Evolutionary conservation across 768 basidiomycete genomes (phyloP).

Genomic region (Mycena venus): DNA sequence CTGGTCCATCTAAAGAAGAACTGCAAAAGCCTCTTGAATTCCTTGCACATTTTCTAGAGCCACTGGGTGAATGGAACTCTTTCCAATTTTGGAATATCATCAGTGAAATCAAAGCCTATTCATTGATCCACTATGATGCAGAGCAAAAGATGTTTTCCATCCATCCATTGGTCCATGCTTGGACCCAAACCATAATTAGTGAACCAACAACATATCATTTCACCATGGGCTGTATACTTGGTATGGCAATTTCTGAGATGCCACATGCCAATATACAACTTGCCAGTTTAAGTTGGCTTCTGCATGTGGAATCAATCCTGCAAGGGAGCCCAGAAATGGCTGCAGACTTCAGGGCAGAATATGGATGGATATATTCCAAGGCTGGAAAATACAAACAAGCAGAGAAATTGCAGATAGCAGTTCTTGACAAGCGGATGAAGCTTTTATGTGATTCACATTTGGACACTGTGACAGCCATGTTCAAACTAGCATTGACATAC

Average conservation of each 20-base stretch:
- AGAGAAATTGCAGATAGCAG: background rate
- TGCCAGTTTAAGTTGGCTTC: background rate
- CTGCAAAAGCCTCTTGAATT: background rate
- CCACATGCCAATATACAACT: background rate
- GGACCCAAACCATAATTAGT: background rate
- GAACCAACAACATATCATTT: background rate
- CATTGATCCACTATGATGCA: background rate
- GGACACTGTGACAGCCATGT: no score
- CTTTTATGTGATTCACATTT: no score
- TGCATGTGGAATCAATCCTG: background rate
- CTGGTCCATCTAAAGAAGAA: background rate
- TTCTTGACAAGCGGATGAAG: background rate
- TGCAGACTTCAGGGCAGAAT: background rate
- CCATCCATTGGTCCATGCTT: no score
- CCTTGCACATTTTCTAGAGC: background rate
- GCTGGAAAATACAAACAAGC: background rate
- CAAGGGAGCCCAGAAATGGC: background rate
- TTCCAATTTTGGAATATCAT: background rate
- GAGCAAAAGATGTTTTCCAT: background rate
- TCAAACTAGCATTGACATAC: no score
- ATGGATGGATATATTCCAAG: background rate
- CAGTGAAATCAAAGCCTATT: conserved; percentile 4
- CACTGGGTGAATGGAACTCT: background rate
- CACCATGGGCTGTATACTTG: background rate
- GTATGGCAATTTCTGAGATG: background rate